Percentiles rank a stretch among this genome's conserved stretches.
Conservation (phyloP, 2,329 filamentous ascomycete genomes). For the Phaeosphaeria sp. region DNA sequence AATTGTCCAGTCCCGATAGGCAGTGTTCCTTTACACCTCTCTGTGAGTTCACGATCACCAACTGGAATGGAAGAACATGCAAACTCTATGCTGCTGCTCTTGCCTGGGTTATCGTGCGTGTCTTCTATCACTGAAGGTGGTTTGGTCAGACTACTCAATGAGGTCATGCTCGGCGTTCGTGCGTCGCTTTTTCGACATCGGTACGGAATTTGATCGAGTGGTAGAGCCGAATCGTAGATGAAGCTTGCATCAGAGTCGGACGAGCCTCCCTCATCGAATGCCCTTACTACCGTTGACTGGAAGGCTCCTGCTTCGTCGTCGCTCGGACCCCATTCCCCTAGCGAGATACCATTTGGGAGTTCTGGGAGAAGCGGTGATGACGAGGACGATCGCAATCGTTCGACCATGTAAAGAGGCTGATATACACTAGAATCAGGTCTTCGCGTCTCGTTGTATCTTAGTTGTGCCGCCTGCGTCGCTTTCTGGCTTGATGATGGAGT, state of each 20-base stretch:
- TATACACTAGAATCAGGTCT: neutral
- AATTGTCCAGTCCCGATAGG: constrained; percentile 52
- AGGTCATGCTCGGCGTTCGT: constrained; percentile 91
- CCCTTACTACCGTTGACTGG: constrained; percentile 93
- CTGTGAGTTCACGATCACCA: constrained; percentile 53
- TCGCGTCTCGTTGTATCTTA: no score
- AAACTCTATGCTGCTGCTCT: constrained; percentile 97
- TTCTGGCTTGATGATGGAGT: no score
- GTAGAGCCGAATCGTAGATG: constrained; percentile 96
- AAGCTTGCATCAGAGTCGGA: constrained; percentile 99
- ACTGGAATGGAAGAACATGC: constrained; percentile 73
- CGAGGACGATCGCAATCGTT: neutral
- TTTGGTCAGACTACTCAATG: constrained; percentile 73
- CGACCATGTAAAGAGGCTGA: neutral
- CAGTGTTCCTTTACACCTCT: constrained; percentile 47
- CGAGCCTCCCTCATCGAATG: constrained; percentile 93
- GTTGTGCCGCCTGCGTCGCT: no score
- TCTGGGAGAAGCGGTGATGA: neutral
- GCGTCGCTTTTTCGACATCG: constrained; percentile 83
- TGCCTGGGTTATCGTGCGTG: constrained; percentile 65
- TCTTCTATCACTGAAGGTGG: constrained; percentile 63
- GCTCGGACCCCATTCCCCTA: no score
- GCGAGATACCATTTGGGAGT: neutral
- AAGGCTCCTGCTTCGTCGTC: constrained; percentile 98
- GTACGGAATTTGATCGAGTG: constrained; percentile 59